Conservation (phyloP, 2,329 filamentous ascomycete species). For the Exophiala sideris region DNA sequence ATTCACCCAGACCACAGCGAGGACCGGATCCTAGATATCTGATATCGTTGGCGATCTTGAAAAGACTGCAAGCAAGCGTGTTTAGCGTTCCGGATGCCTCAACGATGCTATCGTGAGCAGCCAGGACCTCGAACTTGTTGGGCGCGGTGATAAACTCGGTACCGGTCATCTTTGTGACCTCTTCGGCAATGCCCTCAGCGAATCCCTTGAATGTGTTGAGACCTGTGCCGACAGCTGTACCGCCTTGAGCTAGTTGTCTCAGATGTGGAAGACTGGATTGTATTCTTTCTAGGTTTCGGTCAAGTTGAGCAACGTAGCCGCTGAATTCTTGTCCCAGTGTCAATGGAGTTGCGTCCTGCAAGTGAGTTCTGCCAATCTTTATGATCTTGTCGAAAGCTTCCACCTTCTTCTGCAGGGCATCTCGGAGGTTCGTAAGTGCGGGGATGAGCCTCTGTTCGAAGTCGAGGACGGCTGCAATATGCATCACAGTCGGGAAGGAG, state of each 20-base stretch:
- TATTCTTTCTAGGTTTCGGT: constrained; percentile 83
- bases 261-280: constrained; percentile 79
- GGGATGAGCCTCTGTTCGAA: constrained; percentile 83
- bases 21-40: constrained; percentile 95
- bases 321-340: constrained; percentile 97
- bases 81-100: constrained; percentile 92
- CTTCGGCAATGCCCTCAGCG: constrained; percentile 84
- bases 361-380: constrained; percentile 97
- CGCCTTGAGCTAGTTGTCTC: constrained; percentile 85
- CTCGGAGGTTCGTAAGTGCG: constrained; percentile 73
- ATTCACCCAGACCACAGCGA: constrained; percentile 90
- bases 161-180: constrained; percentile 89
- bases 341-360: constrained; percentile 94
- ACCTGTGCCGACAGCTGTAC: constrained; percentile 93
- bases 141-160: constrained; percentile 92
- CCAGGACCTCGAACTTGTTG: constrained; percentile 98
- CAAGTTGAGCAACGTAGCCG: constrained; percentile 91
- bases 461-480: constrained; percentile 95
- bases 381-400: constrained; percentile 91
- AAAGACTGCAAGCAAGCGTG: constrained; percentile 84
- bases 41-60: constrained; percentile 98
- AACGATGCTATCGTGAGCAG: constrained; percentile 91
- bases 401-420: constrained; percentile 82
- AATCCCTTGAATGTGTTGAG: constrained; percentile 98
- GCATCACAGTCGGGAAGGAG: constrained; percentile 99